A percentile compares a stretch with the other conserved stretches of the same genome.
These are phyloP conservation scores for Hypholoma fasciculare DNA, from an alignment of 768 basidiomycete genomes.

Conservation along the genomic window DNA sequence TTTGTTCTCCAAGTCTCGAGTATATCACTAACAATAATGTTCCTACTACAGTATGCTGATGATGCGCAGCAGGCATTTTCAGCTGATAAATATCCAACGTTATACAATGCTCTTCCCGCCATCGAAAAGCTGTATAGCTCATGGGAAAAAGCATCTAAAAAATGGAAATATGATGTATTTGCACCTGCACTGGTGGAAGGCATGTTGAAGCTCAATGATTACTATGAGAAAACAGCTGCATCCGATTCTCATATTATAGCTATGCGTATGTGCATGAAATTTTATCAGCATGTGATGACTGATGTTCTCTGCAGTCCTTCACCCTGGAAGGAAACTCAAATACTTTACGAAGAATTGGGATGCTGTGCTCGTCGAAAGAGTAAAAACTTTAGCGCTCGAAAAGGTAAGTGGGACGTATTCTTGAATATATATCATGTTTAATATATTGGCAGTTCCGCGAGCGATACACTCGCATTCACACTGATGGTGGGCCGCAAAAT, in stretches of 20 bases:
- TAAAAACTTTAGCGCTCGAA: too few relatives aligned
- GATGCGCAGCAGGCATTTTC: slow-evolving; percentile 18
- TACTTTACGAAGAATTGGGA: not conserved
- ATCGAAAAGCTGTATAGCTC: slow-evolving; percentile 21
- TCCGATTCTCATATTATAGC: slow-evolving; percentile 27
- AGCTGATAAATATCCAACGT: slow-evolving; percentile 13
- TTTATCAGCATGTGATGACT: not conserved
- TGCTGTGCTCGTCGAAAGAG: too few relatives aligned
- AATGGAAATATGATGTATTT: slow-evolving; percentile 18
- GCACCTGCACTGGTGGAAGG: slow-evolving; percentile 16
- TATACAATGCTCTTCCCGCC: slow-evolving; percentile 24
- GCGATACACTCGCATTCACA: too few relatives aligned
- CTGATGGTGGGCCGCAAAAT: too few relatives aligned
- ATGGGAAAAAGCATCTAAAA: slow-evolving; percentile 17
- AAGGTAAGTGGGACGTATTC: too few relatives aligned
- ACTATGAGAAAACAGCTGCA: slow-evolving; percentile 25
- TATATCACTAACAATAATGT: not conserved
- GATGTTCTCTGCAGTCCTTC: not conserved
- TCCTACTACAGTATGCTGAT: not conserved
- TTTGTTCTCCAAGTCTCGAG: not conserved
- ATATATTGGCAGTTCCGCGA: too few relatives aligned
- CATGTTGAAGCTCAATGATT: slow-evolving; percentile 20
- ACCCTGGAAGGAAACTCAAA: not conserved
- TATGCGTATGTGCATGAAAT: slow-evolving; percentile 17
- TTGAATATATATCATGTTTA: too few relatives aligned